phyloP scores from a whole-genome alignment of 768 basidiomycete genomes.

The Suillus bovinus region DNA sequence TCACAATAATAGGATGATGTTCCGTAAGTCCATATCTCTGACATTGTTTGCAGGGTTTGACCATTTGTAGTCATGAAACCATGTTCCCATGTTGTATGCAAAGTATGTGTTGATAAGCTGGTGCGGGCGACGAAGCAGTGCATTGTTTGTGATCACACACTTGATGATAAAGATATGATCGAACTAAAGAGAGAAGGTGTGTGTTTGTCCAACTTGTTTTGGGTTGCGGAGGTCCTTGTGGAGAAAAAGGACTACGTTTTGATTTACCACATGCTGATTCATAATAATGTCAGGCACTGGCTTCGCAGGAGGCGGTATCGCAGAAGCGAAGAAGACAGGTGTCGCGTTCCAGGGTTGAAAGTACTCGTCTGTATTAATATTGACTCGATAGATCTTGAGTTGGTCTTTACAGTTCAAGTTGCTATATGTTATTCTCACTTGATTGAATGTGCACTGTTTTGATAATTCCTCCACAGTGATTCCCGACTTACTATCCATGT shows the following conservation, averaged over 20 bases:
- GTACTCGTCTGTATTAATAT: neutral
- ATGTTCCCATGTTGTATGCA: constrained; percentile 91
- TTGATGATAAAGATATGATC: constrained; percentile 73
- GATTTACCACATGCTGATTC: constrained; percentile 6
- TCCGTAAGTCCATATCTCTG: constrained; percentile 46
- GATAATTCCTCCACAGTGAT: neutral
- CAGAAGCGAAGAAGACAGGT: constrained; percentile 81
- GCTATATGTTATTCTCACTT: neutral
- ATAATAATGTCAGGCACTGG: constrained; percentile 66
- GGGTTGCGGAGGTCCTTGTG: neutral
- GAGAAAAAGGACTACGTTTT: neutral
- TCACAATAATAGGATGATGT: constrained; percentile 74
- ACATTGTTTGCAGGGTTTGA: constrained; percentile 5
- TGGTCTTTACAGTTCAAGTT: constrained; percentile 4
- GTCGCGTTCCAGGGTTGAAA: constrained; percentile 82
- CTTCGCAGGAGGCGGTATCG: constrained; percentile 91
- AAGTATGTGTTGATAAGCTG: constrained; percentile 87
- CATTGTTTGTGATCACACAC: constrained; percentile 74
- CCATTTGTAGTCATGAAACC: constrained; percentile 65
- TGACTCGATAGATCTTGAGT: neutral
- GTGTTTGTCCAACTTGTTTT: constrained; percentile 16
- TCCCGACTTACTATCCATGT: neutral
- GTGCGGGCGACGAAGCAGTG: constrained; percentile 80
- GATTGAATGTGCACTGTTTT: constrained; percentile 2
- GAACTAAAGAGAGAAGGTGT: constrained; percentile 88